These are phyloP conservation scores for Rhodomyrtus psidioides DNA, from an alignment of 441 rosid genomes.

Conservation along the genomic window DNA sequence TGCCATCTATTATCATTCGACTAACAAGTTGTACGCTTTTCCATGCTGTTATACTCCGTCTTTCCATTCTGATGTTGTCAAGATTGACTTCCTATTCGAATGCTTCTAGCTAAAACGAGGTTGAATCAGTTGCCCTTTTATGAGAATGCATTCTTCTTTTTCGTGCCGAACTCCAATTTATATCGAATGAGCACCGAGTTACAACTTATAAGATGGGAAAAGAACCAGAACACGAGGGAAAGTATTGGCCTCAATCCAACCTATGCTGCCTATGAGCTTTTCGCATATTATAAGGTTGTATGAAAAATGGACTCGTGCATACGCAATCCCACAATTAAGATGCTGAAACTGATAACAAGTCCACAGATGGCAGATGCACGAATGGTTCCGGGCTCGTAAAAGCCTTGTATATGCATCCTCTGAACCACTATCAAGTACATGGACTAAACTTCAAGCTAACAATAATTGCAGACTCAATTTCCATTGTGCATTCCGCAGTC, in stretches of 20 bases:
- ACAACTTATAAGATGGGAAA: neutral
- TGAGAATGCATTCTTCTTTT: neutral
- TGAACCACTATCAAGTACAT: neutral
- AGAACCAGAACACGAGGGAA: neutral
- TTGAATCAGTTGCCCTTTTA: neutral
- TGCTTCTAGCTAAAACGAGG: neutral
- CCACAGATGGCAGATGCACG: neutral
- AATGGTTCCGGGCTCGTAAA: neutral
- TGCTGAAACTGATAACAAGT: neutral
- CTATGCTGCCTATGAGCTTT: constrained; percentile 29
- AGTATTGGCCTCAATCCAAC: constrained; percentile 32
- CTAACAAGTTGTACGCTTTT: neutral
- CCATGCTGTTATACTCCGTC: neutral
- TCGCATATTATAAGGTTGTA: neutral
- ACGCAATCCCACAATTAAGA: neutral
- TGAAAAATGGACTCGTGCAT: neutral
- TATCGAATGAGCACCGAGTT: neutral
- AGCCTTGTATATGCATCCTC: neutral
- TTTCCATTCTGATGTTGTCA: neutral
- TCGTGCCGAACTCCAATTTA: neutral
- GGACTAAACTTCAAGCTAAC: neutral
- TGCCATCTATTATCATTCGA: neutral
- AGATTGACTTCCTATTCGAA: neutral
- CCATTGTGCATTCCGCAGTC: neutral
- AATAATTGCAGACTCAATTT: neutral